phyloP scores from a whole-genome alignment of 1,284 basidiomycete species.

The Austroboletus sp. region DNA sequence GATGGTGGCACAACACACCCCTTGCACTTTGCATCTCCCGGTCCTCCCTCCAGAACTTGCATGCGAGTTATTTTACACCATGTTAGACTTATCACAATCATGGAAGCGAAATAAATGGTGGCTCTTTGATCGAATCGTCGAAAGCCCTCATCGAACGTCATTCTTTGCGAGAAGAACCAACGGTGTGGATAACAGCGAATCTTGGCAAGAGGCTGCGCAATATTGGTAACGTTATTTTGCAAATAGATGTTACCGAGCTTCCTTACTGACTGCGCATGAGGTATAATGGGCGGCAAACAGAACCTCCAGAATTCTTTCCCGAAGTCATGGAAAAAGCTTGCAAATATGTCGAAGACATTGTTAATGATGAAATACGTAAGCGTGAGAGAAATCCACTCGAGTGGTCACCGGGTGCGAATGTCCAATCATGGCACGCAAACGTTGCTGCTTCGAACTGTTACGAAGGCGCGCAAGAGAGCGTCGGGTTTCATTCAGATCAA shows the following conservation, averaged over 20 bases:
- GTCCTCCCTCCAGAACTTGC: constrained; percentile 66
- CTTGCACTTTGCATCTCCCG: constrained; percentile 69
- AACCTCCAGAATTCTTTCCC: constrained; percentile 57
- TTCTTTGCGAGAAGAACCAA: constrained; percentile 59
- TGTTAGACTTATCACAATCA: constrained; percentile 53
- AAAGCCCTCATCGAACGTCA: constrained; percentile 76
- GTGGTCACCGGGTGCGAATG: constrained; percentile 44
- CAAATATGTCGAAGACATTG: constrained; percentile 63
- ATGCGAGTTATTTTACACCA: constrained; percentile 60
- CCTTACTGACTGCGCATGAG: constrained; percentile 36
- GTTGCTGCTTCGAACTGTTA: constrained; percentile 91
- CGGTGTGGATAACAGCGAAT: constrained; percentile 38
- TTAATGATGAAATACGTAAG: constrained; percentile 66
- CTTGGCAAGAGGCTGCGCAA: constrained; percentile 59
- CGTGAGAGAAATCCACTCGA: constrained; percentile 64
- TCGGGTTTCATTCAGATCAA: constrained; percentile 81
- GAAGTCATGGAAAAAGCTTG: constrained; percentile 75
- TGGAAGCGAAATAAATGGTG: constrained; percentile 81
- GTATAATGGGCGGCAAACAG: constrained; percentile 70
- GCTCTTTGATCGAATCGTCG: constrained; percentile 73
- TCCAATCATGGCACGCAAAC: constrained; percentile 72
- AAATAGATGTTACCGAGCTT: not conserved
- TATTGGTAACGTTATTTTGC: constrained; percentile 46
- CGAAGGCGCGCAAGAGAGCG: constrained; percentile 75
- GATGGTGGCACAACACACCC: constrained; percentile 62